Evolutionary conservation across 495 filamentous ascomycete genomes (phyloP).

Genomic region (Penicillium manginii): DNA sequence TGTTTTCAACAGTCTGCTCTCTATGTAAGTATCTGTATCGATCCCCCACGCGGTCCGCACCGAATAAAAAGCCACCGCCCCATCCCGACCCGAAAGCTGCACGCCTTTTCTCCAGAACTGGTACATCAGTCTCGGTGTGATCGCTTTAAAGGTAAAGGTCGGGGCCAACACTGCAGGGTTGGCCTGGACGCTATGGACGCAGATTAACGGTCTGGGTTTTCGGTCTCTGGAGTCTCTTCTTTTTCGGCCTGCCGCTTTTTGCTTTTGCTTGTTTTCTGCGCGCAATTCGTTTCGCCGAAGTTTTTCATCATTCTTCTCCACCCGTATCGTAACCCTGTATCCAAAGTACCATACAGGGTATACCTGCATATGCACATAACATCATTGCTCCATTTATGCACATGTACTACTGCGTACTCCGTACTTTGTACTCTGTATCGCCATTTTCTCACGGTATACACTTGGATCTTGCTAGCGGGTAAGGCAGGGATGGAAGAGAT

Average conservation of each 20-base stretch:
- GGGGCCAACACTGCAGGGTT: background rate
- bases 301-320: background rate
- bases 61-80: slow-evolving; percentile 9
- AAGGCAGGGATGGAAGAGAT: too few relatives aligned
- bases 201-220: background rate
- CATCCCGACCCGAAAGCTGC: slow-evolving; percentile 7
- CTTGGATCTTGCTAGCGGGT: too few relatives aligned
- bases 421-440: background rate
- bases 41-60: slow-evolving; percentile 17
- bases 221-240: background rate
- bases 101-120: background rate
- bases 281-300: background rate
- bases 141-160: background rate
- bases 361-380: too few relatives aligned
- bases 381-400: too few relatives aligned
- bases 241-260: background rate
- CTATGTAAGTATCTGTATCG: background rate
- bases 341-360: too few relatives aligned
- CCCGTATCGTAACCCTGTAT: background rate
- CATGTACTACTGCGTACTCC: too few relatives aligned
- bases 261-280: background rate
- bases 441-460: background rate
- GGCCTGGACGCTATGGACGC: background rate
- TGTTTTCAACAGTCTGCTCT: background rate
- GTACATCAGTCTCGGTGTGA: background rate